Evolutionary conservation across 1,284 basidiomycete genomes (phyloP).

Genomic region (Cryptococcus jaspeensis): DNA sequence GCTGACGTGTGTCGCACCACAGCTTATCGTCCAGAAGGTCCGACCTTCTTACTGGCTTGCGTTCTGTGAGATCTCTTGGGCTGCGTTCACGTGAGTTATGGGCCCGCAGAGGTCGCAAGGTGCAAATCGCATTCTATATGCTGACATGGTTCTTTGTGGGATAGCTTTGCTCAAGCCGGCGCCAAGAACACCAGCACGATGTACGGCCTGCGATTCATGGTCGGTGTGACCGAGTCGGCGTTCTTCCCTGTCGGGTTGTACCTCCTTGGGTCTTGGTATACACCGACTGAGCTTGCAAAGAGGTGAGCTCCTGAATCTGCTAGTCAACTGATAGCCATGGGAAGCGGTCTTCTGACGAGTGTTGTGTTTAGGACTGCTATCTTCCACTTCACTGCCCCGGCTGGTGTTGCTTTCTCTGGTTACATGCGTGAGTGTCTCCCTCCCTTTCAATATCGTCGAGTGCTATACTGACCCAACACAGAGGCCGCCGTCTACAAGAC

Average conservation of each 20-base stretch:
- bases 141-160: conserved; percentile 6
- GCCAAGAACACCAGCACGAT: conserved; percentile 7
- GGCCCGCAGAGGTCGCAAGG: too few relatives aligned
- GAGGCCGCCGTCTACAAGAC: not conserved
- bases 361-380: conserved; percentile 1
- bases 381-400: conserved; percentile 3
- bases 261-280: conserved; percentile 8
- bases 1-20: too few relatives aligned
- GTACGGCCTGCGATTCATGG: conserved; percentile 11
- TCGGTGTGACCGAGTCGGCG: conserved; percentile 7
- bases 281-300: conserved; percentile 10
- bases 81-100: not conserved
- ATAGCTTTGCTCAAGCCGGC: conserved; percentile 9
- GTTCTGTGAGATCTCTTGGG: conserved; percentile 9
- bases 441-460: too few relatives aligned
- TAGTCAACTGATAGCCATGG: too few relatives aligned
- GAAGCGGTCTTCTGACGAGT: too few relatives aligned
- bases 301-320: not conserved
- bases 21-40: conserved; percentile 12
- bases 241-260: conserved; percentile 12
- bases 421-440: not conserved
- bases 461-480: too few relatives aligned
- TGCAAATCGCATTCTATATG: too few relatives aligned
- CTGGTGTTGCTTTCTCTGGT: not conserved
- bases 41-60: conserved; percentile 9